Percentiles rank a stretch among this genome's conserved stretches.
These are phyloP conservation scores for Cenchrus purpureus DNA, from an alignment of 176 grass and related monocot species.

Conservation along the genomic window DNA sequence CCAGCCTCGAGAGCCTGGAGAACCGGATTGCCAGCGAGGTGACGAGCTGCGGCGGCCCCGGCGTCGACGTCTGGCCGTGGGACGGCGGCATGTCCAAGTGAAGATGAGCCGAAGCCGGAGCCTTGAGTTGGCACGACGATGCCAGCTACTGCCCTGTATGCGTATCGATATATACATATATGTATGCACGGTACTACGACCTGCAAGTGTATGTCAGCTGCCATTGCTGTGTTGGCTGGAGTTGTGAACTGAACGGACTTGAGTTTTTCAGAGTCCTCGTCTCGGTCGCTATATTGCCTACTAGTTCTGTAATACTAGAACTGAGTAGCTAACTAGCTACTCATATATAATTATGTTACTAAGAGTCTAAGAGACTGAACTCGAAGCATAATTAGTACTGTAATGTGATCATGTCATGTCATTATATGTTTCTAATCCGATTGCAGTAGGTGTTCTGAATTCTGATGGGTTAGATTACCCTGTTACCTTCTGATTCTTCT, in stretches of 20 bases:
- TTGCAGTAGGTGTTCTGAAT: neutral
- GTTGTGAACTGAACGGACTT: slow-evolving; percentile 47
- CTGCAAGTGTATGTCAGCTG: neutral
- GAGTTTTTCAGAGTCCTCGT: slow-evolving; percentile 58
- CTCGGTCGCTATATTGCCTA: slow-evolving; percentile 37
- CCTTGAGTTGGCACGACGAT: neutral
- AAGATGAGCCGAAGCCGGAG: neutral
- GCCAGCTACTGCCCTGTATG: neutral
- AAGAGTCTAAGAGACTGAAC: slow-evolving; percentile 33
- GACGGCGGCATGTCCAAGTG: slow-evolving; percentile 67
- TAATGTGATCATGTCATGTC: neutral
- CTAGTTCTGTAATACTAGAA: slow-evolving; percentile 32
- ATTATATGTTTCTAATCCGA: neutral
- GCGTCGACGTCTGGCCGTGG: slow-evolving; percentile 55
- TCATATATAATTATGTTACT: neutral
- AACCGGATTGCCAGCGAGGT: slow-evolving; percentile 50
- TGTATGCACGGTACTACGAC: neutral
- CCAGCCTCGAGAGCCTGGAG: slow-evolving; percentile 53
- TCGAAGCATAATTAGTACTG: slow-evolving; percentile 9
- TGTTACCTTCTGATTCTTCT: neutral
- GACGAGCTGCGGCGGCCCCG: slow-evolving; percentile 46
- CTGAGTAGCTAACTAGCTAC: slow-evolving; percentile 5
- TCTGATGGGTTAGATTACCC: neutral
- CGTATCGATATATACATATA: neutral
- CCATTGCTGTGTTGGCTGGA: slow-evolving; percentile 21